These are phyloP conservation scores for Benincasa hispida DNA, from an alignment of 306 rosid species.

Conservation along the genomic window DNA sequence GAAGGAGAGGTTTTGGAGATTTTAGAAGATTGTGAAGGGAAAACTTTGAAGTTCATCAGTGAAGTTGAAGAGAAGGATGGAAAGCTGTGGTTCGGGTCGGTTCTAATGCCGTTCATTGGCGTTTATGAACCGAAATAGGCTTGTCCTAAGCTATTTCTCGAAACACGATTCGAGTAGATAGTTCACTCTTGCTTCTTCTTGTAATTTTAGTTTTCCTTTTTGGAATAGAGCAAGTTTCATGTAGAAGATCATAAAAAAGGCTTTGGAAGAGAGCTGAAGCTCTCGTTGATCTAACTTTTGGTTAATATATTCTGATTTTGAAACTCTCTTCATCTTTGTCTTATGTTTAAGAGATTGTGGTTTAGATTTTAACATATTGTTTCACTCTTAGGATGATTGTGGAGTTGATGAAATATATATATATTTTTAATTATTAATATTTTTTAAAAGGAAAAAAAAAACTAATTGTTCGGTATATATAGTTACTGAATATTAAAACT, in stretches of 20 bases:
- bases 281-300: neutral
- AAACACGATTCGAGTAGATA: neutral
- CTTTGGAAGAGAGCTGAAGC: neutral
- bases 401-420: neutral
- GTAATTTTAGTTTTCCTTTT: neutral
- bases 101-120: conserved; percentile 69
- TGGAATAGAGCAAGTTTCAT: neutral
- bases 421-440: too few species aligned
- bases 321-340: neutral
- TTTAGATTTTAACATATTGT: neutral
- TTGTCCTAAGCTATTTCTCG: neutral
- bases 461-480: too few species aligned
- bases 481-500: too few species aligned
- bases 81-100: conserved; percentile 78
- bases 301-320: neutral
- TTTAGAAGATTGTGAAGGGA: conserved; percentile 75
- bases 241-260: neutral
- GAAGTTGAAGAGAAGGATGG: conserved; percentile 91
- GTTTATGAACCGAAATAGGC: conserved; percentile 14
- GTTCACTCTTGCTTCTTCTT: neutral
- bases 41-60: conserved; percentile 48
- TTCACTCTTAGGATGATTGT: neutral
- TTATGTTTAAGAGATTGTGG: neutral
- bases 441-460: too few species aligned
- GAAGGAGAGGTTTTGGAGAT: conserved; percentile 49